Conservation (phyloP, 495 filamentous ascomycete species). For the Annulohypoxylon nitens region DNA sequence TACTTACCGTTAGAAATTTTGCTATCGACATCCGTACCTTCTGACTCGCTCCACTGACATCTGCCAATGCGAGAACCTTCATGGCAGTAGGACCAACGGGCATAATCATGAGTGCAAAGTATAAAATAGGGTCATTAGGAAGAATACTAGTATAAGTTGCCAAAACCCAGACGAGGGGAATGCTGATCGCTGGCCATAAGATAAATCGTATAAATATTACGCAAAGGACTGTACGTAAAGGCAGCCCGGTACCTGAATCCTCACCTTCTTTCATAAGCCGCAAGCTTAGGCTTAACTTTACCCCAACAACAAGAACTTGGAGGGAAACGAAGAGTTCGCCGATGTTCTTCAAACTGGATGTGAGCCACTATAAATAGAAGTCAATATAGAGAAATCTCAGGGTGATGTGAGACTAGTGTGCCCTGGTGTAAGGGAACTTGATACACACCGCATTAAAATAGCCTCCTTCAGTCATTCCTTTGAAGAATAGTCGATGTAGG, state of each 20-base stretch:
- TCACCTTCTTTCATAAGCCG: constrained; percentile 64
- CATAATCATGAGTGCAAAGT: constrained; percentile 85
- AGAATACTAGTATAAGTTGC: constrained; percentile 70
- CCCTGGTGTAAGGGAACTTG: background rate
- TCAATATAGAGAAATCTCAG: constrained; percentile 10
- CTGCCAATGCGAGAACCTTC: constrained; percentile 75
- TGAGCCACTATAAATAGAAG: constrained; percentile 78
- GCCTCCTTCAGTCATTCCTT: constrained; percentile 71
- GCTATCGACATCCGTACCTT: constrained; percentile 76
- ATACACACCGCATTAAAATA: constrained; percentile 43
- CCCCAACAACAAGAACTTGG: constrained; percentile 79
- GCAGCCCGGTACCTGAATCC: constrained; percentile 52
- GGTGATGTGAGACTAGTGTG: background rate
- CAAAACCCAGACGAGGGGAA: constrained; percentile 72
- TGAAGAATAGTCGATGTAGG: constrained; percentile 77
- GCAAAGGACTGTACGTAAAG: constrained; percentile 64
- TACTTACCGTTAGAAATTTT: constrained; percentile 75
- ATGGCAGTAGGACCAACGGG: constrained; percentile 78
- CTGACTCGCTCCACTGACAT: constrained; percentile 70
- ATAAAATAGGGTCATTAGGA: constrained; percentile 75
- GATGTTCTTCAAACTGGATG: constrained; percentile 72
- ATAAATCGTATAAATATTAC: constrained; percentile 73
- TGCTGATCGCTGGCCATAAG: constrained; percentile 73
- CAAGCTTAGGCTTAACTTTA: constrained; percentile 70
- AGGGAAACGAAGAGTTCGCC: constrained; percentile 78